phyloP scores from a whole-genome alignment of 768 basidiomycete species.

The Tulasnella sp. region DNA sequence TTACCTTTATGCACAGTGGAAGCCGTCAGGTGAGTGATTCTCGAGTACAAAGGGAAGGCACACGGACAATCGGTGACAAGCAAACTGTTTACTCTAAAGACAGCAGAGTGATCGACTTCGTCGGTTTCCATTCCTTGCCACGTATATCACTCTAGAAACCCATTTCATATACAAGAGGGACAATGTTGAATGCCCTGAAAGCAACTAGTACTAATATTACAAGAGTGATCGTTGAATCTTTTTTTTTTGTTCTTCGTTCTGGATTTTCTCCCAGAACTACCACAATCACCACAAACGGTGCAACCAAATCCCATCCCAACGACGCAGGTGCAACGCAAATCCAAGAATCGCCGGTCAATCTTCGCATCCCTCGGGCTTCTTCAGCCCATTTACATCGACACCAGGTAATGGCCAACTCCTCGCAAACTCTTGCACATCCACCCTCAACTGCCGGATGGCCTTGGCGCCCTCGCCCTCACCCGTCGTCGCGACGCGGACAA shows the following conservation, averaged over 20 bases:
- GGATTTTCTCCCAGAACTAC: background rate
- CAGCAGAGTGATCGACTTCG: too few relatives aligned
- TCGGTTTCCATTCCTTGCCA: too few relatives aligned
- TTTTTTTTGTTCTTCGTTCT: background rate
- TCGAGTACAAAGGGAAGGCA: too few relatives aligned
- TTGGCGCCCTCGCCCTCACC: constrained; percentile 55
- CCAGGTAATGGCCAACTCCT: constrained; percentile 89
- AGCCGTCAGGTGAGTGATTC: too few relatives aligned
- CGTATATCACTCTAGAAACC: too few relatives aligned
- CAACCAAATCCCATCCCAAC: background rate
- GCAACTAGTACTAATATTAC: background rate
- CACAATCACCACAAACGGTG: background rate
- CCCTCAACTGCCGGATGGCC: constrained; percentile 59
- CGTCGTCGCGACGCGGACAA: constrained; percentile 66
- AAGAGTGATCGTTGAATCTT: constrained; percentile 9
- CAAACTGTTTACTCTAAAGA: too few relatives aligned
- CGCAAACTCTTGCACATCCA: constrained; percentile 76
- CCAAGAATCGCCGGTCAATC: constrained; percentile 11
- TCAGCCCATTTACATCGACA: constrained; percentile 40
- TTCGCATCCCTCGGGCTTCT: constrained; percentile 22
- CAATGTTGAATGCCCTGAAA: constrained; percentile 4
- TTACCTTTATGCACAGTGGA: too few relatives aligned
- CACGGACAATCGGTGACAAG: background rate
- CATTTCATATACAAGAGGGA: background rate
- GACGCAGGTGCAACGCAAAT: background rate